These are phyloP conservation scores for Stachybotrys elegans DNA, from an alignment of 2,329 filamentous ascomycete species.

Conservation along the genomic window DNA sequence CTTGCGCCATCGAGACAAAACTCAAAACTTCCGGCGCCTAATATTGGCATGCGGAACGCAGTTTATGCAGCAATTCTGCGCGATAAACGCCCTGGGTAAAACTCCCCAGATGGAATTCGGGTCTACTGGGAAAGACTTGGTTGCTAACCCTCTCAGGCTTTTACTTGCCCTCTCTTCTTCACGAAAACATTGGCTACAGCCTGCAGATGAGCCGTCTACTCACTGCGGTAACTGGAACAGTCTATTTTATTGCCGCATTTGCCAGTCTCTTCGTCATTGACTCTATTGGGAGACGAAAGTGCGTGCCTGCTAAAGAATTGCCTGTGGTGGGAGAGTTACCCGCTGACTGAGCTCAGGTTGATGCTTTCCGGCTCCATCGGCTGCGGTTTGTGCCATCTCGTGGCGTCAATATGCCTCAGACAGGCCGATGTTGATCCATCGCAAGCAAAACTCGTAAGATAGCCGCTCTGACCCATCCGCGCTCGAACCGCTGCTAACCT, in stretches of 20 bases:
- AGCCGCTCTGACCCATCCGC: no score
- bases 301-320: constrained; percentile 1
- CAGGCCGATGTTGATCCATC: no score
- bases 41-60: constrained; percentile 40
- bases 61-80: constrained; percentile 41
- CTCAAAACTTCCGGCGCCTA: constrained; percentile 29
- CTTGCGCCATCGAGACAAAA: constrained; percentile 29
- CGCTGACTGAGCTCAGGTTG: constrained; percentile 17
- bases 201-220: constrained; percentile 48
- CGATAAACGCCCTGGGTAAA: constrained; percentile 32
- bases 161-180: constrained; percentile 50
- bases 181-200: constrained; percentile 48
- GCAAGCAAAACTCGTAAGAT: no score
- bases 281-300: constrained; percentile 33
- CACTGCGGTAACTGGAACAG: constrained; percentile 43
- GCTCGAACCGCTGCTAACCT: no score
- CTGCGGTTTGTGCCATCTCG: no score
- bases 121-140: no score
- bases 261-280: constrained; percentile 34
- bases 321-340: no score
- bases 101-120: no score
- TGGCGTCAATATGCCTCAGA: no score
- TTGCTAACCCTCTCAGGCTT: no score
- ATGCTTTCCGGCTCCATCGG: no score
- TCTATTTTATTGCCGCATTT: constrained; percentile 31